phyloP scores from a whole-genome alignment of 1,284 basidiomycete species.

The Ustilago sp. region DNA sequence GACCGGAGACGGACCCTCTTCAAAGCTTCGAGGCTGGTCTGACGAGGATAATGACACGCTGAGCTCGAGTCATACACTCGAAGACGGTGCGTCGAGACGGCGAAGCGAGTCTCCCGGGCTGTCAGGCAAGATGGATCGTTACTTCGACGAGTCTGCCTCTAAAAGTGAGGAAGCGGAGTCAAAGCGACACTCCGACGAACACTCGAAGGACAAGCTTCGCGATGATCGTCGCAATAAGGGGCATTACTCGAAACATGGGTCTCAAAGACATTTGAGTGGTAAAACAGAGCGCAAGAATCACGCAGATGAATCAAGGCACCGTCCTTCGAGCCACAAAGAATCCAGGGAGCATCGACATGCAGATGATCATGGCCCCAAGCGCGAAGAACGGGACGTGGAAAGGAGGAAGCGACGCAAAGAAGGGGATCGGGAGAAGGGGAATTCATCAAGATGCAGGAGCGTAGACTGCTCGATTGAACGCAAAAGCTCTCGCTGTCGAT shows the following conservation, averaged over 20 bases:
- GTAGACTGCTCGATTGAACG: neutral
- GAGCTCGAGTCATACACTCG: neutral
- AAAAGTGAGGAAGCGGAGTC: slow-evolving; percentile 6
- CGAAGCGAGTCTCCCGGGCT: neutral
- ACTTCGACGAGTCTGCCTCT: slow-evolving; percentile 50
- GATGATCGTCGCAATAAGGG: neutral
- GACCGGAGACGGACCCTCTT: neutral
- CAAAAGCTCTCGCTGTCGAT: neutral
- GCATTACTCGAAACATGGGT: neutral
- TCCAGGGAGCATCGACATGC: neutral
- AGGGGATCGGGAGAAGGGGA: neutral
- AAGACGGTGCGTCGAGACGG: neutral
- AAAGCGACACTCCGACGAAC: neutral
- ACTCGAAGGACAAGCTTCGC: neutral
- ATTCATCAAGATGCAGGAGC: neutral
- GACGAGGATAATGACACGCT: slow-evolving; percentile 12
- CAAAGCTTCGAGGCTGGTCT: slow-evolving; percentile 21
- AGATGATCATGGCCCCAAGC: neutral
- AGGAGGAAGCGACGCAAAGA: slow-evolving; percentile 2
- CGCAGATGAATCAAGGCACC: neutral
- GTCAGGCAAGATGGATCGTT: slow-evolving; percentile 62
- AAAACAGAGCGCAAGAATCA: neutral
- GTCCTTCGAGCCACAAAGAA: neutral
- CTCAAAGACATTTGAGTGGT: neutral
- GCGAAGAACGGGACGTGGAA: neutral